Evolutionary conservation across 2,329 filamentous ascomycete genomes (phyloP).

Genomic region (Xylaria sp.): DNA sequence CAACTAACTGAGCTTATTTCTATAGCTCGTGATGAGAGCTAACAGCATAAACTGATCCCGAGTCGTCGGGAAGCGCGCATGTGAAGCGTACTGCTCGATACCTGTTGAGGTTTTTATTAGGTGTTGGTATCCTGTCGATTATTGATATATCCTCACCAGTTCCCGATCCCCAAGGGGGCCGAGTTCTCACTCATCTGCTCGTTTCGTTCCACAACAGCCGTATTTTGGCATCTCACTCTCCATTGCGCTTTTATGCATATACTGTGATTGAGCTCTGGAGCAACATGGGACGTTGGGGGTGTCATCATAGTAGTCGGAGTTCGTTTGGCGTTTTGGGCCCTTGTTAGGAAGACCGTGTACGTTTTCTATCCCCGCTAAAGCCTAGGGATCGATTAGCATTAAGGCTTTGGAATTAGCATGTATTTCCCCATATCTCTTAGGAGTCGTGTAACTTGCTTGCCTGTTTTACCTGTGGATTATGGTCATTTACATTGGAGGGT

Average conservation of each 20-base stretch:
- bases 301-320: conserved; percentile 36
- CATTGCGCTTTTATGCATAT: conserved; percentile 32
- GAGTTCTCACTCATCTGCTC: conserved; percentile 27
- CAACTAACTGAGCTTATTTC: conserved; percentile 38
- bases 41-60: conserved; percentile 40
- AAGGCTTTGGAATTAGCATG: conserved; percentile 11
- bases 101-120: not conserved
- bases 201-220: conserved; percentile 32
- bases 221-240: conserved; percentile 31
- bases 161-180: conserved; percentile 31
- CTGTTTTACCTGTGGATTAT: conserved; percentile 3
- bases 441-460: conserved; percentile 1
- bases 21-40: conserved; percentile 42
- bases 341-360: conserved; percentile 19
- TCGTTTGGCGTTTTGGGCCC: conserved; percentile 39
- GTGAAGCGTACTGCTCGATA: not conserved
- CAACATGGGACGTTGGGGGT: conserved; percentile 5
- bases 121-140: conserved; percentile 6
- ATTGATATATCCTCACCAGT: conserved; percentile 16
- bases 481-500: conserved; percentile 8
- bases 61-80: conserved; percentile 5
- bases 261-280: conserved; percentile 31
- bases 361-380: conserved; percentile 5
- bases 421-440: not conserved
- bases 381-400: conserved; percentile 8